phyloP scores from a whole-genome alignment of 139 green algal genomes.

The Chlamydomonas eustigma region DNA sequence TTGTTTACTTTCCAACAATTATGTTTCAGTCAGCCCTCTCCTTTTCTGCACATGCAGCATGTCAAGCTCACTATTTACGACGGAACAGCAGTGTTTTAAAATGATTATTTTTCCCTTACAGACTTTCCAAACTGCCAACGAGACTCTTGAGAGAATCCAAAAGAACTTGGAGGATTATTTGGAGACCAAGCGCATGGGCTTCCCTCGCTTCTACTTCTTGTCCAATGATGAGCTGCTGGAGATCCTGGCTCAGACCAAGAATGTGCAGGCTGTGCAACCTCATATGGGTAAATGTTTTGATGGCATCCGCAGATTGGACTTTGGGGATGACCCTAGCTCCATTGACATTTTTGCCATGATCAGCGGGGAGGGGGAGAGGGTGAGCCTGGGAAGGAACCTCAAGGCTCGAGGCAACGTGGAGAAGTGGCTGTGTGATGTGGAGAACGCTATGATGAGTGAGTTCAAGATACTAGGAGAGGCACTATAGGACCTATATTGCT shows the following conservation, averaged over 20 bases:
- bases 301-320: constrained; percentile 76
- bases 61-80: too few species aligned
- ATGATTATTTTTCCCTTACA: neutral
- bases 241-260: constrained; percentile 78
- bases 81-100: too few species aligned
- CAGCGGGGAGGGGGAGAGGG: constrained; percentile 62
- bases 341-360: constrained; percentile 81
- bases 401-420: constrained; percentile 82
- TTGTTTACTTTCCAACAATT: too few species aligned
- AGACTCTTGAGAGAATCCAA: constrained; percentile 80
- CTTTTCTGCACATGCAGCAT: too few species aligned
- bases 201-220: constrained; percentile 82
- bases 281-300: constrained; percentile 92
- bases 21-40: too few species aligned
- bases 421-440: constrained; percentile 74
- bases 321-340: constrained; percentile 72
- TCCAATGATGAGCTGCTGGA: constrained; percentile 89
- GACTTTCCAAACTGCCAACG: constrained; percentile 60
- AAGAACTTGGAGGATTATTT: constrained; percentile 89
- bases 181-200: constrained; percentile 84
- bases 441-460: constrained; percentile 63
- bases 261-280: constrained; percentile 79
- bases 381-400: constrained; percentile 73
- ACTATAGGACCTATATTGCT: too few species aligned
- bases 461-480: too few species aligned